Conservation (phyloP, 495 filamentous ascomycete species). For the Daldinia vernicosa region DNA sequence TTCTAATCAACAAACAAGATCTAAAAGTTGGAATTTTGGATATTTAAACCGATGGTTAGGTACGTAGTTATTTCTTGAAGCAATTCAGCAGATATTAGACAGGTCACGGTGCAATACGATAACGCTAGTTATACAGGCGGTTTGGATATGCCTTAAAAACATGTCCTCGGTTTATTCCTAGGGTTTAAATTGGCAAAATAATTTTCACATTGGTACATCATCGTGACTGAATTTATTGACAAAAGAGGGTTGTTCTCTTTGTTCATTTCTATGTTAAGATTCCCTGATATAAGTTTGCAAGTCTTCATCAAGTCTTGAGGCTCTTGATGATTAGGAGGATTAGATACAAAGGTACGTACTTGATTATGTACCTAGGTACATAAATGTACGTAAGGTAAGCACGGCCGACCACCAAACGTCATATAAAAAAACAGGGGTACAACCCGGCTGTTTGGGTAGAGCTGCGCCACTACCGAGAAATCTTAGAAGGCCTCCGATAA, state of each 20-base stretch:
- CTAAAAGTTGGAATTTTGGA: not conserved
- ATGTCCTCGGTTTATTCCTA: not conserved
- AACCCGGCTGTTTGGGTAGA: not conserved
- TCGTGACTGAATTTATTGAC: not conserved
- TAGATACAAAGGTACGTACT: not conserved
- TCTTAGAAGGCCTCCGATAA: conserved; percentile 3
- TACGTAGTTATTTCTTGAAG: not conserved
- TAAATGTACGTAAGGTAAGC: not conserved
- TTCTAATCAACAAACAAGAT: not conserved
- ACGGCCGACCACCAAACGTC: not conserved
- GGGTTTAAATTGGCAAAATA: not conserved
- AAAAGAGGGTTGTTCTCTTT: not conserved
- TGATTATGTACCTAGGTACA: not conserved
- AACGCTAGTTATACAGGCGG: not conserved
- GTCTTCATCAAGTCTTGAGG: not conserved
- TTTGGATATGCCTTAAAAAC: not conserved
- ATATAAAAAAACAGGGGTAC: not conserved
- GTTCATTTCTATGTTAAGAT: not conserved
- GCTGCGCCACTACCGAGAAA: conserved; percentile 11
- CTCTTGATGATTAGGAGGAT: not conserved
- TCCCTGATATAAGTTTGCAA: not conserved
- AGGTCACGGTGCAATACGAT: not conserved
- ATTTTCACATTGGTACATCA: not conserved
- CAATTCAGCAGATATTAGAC: not conserved
- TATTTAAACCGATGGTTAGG: not conserved